These are phyloP conservation scores for Mimosa pudica DNA, from an alignment of 306 rosid genomes.

Conservation along the genomic window DNA sequence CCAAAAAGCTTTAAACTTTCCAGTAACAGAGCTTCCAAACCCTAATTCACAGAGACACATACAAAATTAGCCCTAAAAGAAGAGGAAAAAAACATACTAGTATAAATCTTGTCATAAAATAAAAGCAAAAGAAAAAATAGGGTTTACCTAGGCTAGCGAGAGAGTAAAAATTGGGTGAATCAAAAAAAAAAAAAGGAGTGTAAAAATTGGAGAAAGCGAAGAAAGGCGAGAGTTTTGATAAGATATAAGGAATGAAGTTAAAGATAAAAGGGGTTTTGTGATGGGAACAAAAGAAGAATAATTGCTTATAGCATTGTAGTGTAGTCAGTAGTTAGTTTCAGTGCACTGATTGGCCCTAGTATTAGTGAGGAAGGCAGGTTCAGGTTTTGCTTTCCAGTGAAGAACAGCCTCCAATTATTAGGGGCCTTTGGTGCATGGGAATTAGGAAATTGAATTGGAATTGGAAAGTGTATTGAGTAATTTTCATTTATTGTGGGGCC, in stretches of 20 bases:
- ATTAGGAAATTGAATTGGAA: too few relatives aligned
- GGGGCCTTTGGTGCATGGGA: too few relatives aligned
- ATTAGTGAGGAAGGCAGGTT: not conserved
- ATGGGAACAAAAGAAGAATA: not conserved
- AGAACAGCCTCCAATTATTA: not conserved
- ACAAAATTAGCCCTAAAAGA: not conserved
- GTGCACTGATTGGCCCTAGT: not conserved
- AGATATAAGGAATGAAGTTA: too few relatives aligned
- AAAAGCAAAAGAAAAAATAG: not conserved
- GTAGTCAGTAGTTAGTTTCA: not conserved
- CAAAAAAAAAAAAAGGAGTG: too few relatives aligned
- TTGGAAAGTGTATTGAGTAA: too few relatives aligned
- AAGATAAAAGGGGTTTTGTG: not conserved
- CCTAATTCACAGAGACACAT: conserved; percentile 16
- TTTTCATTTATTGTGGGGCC: too few relatives aligned
- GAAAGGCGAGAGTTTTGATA: not conserved
- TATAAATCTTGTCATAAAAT: not conserved
- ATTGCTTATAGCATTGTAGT: not conserved
- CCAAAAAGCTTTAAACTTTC: not conserved
- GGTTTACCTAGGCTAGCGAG: not conserved
- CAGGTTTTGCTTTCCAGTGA: not conserved
- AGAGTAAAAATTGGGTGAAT: too few relatives aligned
- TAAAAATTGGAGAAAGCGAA: too few relatives aligned
- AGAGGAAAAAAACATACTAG: not conserved
- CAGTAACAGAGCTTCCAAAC: conserved; percentile 2